These are phyloP conservation scores for Xylaria sp. DNA, from an alignment of 2,329 filamentous ascomycete genomes.

Conservation along the genomic window DNA sequence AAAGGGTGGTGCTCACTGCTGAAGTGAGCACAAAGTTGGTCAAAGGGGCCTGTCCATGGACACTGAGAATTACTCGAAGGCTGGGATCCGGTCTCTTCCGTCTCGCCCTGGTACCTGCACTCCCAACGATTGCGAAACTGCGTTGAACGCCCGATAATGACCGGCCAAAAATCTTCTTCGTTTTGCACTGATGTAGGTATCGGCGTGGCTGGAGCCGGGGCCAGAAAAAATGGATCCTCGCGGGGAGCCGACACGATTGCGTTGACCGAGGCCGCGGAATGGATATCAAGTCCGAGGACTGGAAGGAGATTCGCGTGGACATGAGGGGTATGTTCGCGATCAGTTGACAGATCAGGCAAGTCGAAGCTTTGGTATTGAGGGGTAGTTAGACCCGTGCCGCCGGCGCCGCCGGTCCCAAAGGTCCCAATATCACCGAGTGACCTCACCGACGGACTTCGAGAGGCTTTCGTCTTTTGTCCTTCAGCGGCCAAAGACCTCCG, in stretches of 20 bases:
- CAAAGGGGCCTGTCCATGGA: constrained; percentile 45
- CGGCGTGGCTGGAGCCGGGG: constrained; percentile 23
- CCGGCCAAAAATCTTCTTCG: constrained; percentile 34
- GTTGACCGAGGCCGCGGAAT: constrained; percentile 38
- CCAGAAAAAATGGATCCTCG: constrained; percentile 39
- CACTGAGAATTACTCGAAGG: constrained; percentile 39
- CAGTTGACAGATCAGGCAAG: constrained; percentile 34
- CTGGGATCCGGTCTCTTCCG: constrained; percentile 34
- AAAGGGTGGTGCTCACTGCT: constrained; percentile 42
- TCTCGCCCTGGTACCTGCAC: constrained; percentile 42
- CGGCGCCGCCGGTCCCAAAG: constrained; percentile 44
- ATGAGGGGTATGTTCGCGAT: constrained; percentile 25
- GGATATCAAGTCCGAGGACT: constrained; percentile 41
- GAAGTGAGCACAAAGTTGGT: constrained; percentile 44
- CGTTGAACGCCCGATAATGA: constrained; percentile 42
- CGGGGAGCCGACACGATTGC: constrained; percentile 37
- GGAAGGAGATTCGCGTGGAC: constrained; percentile 35
- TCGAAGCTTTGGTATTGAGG: constrained; percentile 36
- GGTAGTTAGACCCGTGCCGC: constrained; percentile 35
- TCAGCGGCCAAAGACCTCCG: constrained; percentile 20
- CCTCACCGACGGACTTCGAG: constrained; percentile 32
- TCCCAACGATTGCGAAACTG: constrained; percentile 41
- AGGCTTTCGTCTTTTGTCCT: neutral
- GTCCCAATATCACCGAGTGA: constrained; percentile 38
- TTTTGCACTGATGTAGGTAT: constrained; percentile 2